Evolutionary conservation across 1,284 basidiomycete species (phyloP).

Genomic region (Papiliotrema fonsecae): DNA sequence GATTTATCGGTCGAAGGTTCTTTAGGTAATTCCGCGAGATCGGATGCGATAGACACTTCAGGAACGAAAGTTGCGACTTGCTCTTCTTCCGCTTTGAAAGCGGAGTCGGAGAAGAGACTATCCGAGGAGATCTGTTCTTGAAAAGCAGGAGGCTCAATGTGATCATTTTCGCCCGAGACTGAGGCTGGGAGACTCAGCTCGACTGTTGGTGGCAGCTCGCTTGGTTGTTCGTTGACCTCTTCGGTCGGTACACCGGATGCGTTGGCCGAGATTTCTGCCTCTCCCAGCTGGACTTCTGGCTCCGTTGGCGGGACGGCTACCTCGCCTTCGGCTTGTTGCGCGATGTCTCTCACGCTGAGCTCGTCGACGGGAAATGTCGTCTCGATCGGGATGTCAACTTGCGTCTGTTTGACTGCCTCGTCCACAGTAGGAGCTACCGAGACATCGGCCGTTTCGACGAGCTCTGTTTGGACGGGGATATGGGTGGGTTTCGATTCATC

Average conservation of each 20-base stretch:
- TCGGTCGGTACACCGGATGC: constrained; percentile 4
- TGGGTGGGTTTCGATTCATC: background rate
- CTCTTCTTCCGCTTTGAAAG: too few relatives aligned
- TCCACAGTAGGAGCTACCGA: constrained; percentile 8
- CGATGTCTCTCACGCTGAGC: constrained; percentile 1
- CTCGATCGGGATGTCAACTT: background rate
- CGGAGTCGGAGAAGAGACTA: too few relatives aligned
- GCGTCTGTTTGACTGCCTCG: constrained; percentile 3
- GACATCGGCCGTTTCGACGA: background rate
- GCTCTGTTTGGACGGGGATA: background rate
- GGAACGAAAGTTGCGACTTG: too few relatives aligned
- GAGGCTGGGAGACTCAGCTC: too few relatives aligned
- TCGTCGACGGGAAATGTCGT: background rate
- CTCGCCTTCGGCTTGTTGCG: constrained; percentile 1
- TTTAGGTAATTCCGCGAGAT: too few relatives aligned
- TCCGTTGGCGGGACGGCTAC: background rate
- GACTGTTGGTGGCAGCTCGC: background rate
- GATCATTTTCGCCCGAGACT: too few relatives aligned
- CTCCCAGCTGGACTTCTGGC: background rate
- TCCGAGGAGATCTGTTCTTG: background rate
- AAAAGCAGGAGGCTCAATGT: background rate
- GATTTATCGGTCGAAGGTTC: too few relatives aligned
- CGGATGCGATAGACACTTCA: too few relatives aligned
- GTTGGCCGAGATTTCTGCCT: background rate
- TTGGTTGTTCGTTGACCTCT: constrained; percentile 2